Base-by-base conservation (phyloP, 306 rosid genomes). In the Sphenostylis stenocarpa region DNA sequence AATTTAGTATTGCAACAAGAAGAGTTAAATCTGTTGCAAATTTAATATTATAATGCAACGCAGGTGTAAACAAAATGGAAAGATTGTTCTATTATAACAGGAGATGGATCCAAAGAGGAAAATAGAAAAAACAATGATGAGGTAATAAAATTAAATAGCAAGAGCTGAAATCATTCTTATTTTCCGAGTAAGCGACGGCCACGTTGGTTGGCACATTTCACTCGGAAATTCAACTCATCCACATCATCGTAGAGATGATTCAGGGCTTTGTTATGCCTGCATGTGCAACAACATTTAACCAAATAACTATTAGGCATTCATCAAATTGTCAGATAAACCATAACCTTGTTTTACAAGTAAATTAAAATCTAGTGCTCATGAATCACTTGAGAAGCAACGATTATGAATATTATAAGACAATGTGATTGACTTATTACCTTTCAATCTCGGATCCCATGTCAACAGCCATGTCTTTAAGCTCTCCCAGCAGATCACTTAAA, bases 391-490 rank as follows among this genome's bases (percentile, higher is more conserved):
- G 67, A 70, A 43, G 45, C 53, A 64, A 49, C 2, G 57, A 24
- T 14, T 44, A 17, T 15, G 57, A 7, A 53, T 41, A 13, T 6
- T 53, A 15, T 20, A 61, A 79, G 15, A 23, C 21, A 72, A 72
- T 65, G 45, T 12, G 55, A 39, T 47, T 36, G 66, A 83, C 96
- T 62, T 29, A 96, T 62, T 29, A 96, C 99, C 90, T 86, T 48
- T 86, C 99, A 26, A 93, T 91, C 89, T 93, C 98, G 7, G 87
- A 80, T 28, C 99, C 98, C 99, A 96, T 96, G 86, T 93, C 98
- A 44, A 96, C 11, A 62, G 99, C 99, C 97, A 96, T 96, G 13
- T 55, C 94, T 89, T 96, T 96, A 47, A 96, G 88, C 85, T 96
- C 97, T 72, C 88, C 99, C 87, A 96, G 64, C 4, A 93, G 24